phyloP scores from a whole-genome alignment of 73 alveolate species.

The Breviolum minutum region DNA sequence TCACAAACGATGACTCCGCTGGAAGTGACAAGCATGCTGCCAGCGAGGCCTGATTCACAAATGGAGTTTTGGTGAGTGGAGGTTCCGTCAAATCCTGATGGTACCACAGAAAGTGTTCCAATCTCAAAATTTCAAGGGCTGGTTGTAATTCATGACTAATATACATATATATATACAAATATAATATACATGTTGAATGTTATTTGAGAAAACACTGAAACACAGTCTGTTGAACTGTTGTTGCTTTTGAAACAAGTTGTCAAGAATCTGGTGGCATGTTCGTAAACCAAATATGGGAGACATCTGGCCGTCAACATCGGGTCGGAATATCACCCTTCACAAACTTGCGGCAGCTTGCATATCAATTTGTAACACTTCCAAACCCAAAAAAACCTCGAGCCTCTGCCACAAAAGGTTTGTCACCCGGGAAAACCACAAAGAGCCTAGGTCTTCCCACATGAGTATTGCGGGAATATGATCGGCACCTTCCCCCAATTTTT shows the following conservation, averaged over 20 bases:
- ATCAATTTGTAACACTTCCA: too few relatives aligned
- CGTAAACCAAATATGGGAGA: too few relatives aligned
- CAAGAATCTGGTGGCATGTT: too few relatives aligned
- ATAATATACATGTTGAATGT: background rate
- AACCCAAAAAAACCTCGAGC: background rate
- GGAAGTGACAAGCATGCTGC: slow-evolving; percentile 36
- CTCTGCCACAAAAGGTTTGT: background rate
- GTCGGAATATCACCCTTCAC: too few relatives aligned
- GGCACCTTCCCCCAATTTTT: too few relatives aligned
- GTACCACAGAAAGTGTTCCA: background rate
- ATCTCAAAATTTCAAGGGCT: background rate
- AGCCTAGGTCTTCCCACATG: background rate
- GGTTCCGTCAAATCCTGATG: background rate
- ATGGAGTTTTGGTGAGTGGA: background rate
- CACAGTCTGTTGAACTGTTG: too few relatives aligned
- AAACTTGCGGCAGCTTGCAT: too few relatives aligned
- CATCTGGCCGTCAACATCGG: too few relatives aligned
- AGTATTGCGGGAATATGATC: too few relatives aligned
- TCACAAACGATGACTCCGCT: background rate
- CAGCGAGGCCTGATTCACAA: background rate
- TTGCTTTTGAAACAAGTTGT: too few relatives aligned
- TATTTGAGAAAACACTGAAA: too few relatives aligned
- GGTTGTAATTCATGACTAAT: background rate
- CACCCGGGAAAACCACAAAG: slow-evolving; percentile 5
- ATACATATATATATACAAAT: background rate